Percentiles rank a stretch among this genome's conserved stretches.
Conservation (phyloP, 805 yeast species). For the Starmerella bombi region DNA sequence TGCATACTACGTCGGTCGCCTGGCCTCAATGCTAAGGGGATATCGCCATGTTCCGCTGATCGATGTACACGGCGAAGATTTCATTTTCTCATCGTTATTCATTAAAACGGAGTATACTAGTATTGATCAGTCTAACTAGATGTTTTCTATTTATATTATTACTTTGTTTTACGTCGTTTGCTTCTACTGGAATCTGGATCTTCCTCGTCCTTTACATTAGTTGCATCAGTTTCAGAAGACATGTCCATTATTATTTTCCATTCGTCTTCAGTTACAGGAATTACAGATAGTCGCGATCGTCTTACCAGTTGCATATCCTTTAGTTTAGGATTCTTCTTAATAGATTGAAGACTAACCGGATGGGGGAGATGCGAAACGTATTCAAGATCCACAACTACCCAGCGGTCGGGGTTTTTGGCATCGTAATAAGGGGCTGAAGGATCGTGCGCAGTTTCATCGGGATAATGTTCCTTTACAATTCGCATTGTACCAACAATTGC, state of each 20-base stretch:
- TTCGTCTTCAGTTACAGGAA: conserved; percentile 36
- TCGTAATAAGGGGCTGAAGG: conserved; percentile 36
- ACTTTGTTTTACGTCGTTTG: neutral
- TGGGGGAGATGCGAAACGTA: conserved; percentile 32
- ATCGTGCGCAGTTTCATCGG: conserved; percentile 31
- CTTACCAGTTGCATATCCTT: conserved; percentile 35
- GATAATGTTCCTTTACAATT: conserved; percentile 25
- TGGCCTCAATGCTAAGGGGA: conserved; percentile 58
- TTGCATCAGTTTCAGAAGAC: conserved; percentile 19
- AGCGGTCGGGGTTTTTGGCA: conserved; percentile 36
- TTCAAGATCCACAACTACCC: conserved; percentile 46
- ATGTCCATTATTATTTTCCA: conserved; percentile 31
- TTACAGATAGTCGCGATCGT: conserved; percentile 40
- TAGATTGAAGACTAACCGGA: conserved; percentile 33
- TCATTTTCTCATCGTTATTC: conserved; percentile 44
- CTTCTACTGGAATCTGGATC: neutral
- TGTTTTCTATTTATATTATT: too few relatives aligned
- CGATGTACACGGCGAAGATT: conserved; percentile 72
- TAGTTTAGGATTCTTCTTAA: conserved; percentile 29
- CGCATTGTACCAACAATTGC: conserved; percentile 40
- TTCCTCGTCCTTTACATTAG: too few relatives aligned
- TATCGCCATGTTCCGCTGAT: conserved; percentile 69
- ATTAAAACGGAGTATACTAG: conserved; percentile 21
- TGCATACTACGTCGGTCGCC: conserved; percentile 50
- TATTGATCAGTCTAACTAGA: neutral